Percentiles rank a stretch among this genome's conserved stretches.
phyloP scores from a whole-genome alignment of 2,329 filamentous ascomycete genomes.

The Hymenotorrendiella dingleyae region DNA sequence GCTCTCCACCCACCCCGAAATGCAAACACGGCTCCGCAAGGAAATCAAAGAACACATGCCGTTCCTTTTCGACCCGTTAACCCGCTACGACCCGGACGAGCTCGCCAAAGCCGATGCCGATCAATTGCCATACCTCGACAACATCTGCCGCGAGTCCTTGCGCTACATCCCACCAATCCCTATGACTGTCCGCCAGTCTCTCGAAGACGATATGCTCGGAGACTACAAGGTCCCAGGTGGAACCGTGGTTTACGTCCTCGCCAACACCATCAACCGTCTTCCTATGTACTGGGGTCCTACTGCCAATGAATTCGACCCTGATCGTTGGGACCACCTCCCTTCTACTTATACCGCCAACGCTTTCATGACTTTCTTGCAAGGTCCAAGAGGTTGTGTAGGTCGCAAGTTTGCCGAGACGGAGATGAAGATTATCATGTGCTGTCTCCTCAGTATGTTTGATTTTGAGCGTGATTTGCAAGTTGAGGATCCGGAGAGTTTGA shows the following conservation, averaged over 20 bases:
- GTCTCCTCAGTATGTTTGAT: conserved; percentile 30
- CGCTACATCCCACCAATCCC: conserved; percentile 41
- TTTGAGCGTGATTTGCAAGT: conserved; percentile 33
- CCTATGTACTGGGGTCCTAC: conserved; percentile 36
- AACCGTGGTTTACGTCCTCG: conserved; percentile 38
- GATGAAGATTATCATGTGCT: conserved; percentile 32
- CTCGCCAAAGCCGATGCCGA: conserved; percentile 34
- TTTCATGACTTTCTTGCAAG: conserved; percentile 32
- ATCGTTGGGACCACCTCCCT: conserved; percentile 37
- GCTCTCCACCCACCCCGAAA: conserved; percentile 34
- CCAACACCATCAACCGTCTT: conserved; percentile 37
- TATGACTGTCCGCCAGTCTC: conserved; percentile 39
- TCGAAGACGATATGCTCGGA: conserved; percentile 35
- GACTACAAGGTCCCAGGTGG: conserved; percentile 37
- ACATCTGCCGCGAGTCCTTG: conserved; percentile 41
- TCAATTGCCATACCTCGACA: conserved; percentile 39
- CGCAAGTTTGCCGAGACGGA: conserved; percentile 33
- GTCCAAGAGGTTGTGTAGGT: conserved; percentile 31
- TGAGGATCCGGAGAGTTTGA: conserved; percentile 39
- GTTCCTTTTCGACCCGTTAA: conserved; percentile 34
- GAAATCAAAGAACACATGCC: conserved; percentile 42
- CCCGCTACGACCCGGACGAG: conserved; percentile 28
- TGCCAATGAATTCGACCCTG: conserved; percentile 37
- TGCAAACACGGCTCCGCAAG: conserved; percentile 36
- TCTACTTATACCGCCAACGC: conserved; percentile 33